Base-by-base conservation (phyloP, 306 rosid genomes). In the Dicorynia guianensis region DNA sequence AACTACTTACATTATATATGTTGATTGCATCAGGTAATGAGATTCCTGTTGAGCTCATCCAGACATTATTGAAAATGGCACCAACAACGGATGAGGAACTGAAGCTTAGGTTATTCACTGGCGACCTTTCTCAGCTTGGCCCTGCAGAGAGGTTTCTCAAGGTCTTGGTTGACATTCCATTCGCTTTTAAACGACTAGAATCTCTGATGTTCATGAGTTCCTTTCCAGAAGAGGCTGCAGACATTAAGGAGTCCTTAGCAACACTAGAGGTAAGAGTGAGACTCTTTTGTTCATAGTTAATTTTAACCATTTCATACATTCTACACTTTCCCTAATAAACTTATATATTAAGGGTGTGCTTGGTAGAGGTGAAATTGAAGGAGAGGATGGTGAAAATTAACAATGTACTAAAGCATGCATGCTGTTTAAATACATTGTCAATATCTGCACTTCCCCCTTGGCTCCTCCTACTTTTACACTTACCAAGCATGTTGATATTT, bases 91-190 rank as follows among this genome's bases (percentile, higher is more conserved):
- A 88, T 39, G 92, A 88, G 77, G 92, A 88, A 62, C 72, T 85
- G 62, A 85, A 85, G 86, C 86, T 88, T 8, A 81, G 92, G 71
- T 57, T 88, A 55, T 88, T 20, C 71, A 42, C 85, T 1, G 89
- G 89, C 5, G 83, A 85, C 8, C 66, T 69, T 78, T 77, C 86
- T 62, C 79, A 40, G 18, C 77, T 88, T 14, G 86, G 92, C 48
- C 80, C 89, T 18, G 92, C 92, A 58, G 92, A 88, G 61, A 76
- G 88, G 61, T 88, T 88, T 84, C 89, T 88, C 70, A 88, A 83
- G 65, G 77, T 65, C 54, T 48, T 88, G 81, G 89, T 81, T 17
- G 80, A 81, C 38, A 78, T 83, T 33, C 92, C 92, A 50, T 85
- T 80, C 70, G 84, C 89, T 42, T 88, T 83, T 40, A 85, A 85